Conservation (phyloP, 768 basidiomycete species). For the Boletellus emodensis region DNA sequence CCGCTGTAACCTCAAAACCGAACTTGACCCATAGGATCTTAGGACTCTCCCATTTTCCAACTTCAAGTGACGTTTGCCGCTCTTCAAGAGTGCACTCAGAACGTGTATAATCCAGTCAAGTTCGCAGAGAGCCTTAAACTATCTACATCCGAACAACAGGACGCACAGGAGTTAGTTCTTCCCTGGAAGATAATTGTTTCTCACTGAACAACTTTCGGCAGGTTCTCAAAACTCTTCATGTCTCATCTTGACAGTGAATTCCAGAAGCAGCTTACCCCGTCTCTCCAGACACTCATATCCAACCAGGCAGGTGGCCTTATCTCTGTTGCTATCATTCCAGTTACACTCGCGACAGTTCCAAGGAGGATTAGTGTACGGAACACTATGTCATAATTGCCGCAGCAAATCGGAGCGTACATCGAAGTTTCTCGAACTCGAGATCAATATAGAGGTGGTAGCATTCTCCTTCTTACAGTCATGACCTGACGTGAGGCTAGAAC, state of each 20-base stretch:
- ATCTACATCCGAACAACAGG: constrained; percentile 85
- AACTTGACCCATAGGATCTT: background rate
- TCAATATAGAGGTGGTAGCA: constrained; percentile 64
- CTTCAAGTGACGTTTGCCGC: constrained; percentile 81
- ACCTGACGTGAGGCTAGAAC: constrained; percentile 40
- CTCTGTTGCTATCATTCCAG: background rate
- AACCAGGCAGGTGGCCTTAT: constrained; percentile 51
- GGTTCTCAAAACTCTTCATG: constrained; percentile 95
- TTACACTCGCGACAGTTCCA: constrained; percentile 59
- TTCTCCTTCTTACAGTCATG: background rate
- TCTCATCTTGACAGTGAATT: constrained; percentile 85
- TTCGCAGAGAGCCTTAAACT: constrained; percentile 83
- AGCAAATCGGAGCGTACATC: constrained; percentile 62
- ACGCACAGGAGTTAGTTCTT: constrained; percentile 83
- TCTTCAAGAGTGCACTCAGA: constrained; percentile 67
- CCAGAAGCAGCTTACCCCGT: constrained; percentile 65
- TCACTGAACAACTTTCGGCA: constrained; percentile 28
- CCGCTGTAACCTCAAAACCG: background rate
- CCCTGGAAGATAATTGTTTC: background rate
- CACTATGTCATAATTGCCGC: constrained; percentile 67
- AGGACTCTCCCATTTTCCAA: constrained; percentile 79
- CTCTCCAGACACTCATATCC: constrained; percentile 63
- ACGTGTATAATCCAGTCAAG: constrained; percentile 76
- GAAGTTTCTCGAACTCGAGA: constrained; percentile 86
- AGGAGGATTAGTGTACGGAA: constrained; percentile 79